Evolutionary conservation across 805 yeast genomes (phyloP).

Genomic region (Saccharomycopsis sp.): DNA sequence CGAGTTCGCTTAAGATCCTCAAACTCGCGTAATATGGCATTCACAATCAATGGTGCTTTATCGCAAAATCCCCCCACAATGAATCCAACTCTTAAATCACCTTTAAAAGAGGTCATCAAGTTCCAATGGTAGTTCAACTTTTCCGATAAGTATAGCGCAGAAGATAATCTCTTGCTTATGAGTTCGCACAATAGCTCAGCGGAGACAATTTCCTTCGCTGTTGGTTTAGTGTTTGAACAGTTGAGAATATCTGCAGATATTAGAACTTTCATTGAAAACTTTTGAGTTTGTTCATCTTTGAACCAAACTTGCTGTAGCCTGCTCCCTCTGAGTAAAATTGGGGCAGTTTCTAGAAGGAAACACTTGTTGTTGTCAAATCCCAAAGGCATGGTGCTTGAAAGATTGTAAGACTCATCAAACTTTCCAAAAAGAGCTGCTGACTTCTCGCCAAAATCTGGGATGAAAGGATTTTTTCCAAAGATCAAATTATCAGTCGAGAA

Average conservation of each 20-base stretch:
- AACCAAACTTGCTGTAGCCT: conserved; percentile 43
- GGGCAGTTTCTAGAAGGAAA: conserved; percentile 23
- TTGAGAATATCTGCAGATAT: conserved; percentile 40
- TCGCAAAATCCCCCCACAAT: conserved; percentile 44
- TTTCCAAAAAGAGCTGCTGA: not conserved
- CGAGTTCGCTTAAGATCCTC: too few species aligned
- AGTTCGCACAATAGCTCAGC: conserved; percentile 44
- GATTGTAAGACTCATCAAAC: conserved; percentile 3
- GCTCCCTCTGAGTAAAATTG: conserved; percentile 31
- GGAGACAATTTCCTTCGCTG: conserved; percentile 36
- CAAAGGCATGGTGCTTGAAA: conserved; percentile 4
- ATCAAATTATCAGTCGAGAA: too few species aligned
- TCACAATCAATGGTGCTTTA: conserved; percentile 26
- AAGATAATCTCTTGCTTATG: conserved; percentile 33
- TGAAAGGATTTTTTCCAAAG: conserved; percentile 13
- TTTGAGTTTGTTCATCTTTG: conserved; percentile 29
- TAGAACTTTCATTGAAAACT: conserved; percentile 26
- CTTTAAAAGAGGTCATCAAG: conserved; percentile 43
- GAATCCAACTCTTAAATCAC: conserved; percentile 45
- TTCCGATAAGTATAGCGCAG: conserved; percentile 43
- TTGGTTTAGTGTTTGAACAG: conserved; percentile 21
- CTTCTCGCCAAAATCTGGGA: conserved; percentile 10
- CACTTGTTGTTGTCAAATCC: conserved; percentile 13
- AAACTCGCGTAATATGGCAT: conserved; percentile 23
- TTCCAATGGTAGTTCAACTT: conserved; percentile 51